These are phyloP conservation scores for Saprolegnia parasitica DNA, from an alignment of 352 stramenopile species.

Conservation along the genomic window DNA sequence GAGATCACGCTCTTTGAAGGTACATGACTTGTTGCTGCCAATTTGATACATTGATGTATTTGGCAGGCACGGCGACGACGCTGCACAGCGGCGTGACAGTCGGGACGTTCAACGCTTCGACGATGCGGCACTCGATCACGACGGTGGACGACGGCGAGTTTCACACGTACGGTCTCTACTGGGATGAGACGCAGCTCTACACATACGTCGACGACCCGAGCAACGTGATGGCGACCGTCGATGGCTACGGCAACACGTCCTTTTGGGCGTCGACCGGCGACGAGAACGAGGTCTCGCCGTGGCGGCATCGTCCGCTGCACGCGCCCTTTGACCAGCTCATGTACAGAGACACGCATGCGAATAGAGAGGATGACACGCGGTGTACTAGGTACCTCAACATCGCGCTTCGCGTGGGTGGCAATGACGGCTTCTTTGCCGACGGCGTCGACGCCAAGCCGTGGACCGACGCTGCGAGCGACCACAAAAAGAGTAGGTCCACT, in stretches of 20 bases:
- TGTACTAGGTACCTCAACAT: constrained; percentile 16
- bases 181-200: constrained; percentile 20
- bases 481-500: constrained; percentile 18
- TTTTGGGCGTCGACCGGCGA: background rate
- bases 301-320: background rate
- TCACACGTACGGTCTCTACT: constrained; percentile 20
- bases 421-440: constrained; percentile 31
- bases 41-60: background rate
- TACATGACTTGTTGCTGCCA: background rate
- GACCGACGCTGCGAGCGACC: constrained; percentile 28
- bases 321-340: constrained; percentile 24
- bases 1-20: constrained; percentile 41
- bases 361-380: background rate
- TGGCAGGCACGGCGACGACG: background rate
- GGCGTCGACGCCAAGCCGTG: constrained; percentile 35
- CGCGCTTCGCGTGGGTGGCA: constrained; percentile 31
- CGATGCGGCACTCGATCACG: background rate
- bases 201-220: constrained; percentile 7
- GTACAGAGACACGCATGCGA: too few relatives aligned
- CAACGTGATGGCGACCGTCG: background rate
- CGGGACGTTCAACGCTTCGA: constrained; percentile 9
- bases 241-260: constrained; percentile 4
- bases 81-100: constrained; percentile 13
- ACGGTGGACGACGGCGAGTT: constrained; percentile 3
- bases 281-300: constrained; percentile 16